A percentile compares a stretch with the other conserved stretches of the same genome.
These are phyloP conservation scores for Paramecium pentaurelia DNA, from an alignment of 73 alveolate species.

Conservation along the genomic window DNA sequence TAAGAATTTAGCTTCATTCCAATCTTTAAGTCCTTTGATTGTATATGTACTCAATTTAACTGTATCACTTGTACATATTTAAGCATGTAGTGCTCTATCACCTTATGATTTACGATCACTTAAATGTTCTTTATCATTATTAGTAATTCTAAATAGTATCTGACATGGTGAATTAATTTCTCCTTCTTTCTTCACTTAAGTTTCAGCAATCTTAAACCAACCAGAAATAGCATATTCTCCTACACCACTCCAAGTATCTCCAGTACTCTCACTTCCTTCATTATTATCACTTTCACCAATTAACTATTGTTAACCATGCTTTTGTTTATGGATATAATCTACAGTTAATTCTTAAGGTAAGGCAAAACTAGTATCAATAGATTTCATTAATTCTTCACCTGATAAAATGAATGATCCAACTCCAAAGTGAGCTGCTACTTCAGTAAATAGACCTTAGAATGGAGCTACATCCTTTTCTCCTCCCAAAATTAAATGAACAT, in stretches of 20 bases:
- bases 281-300: slow-evolving; percentile 18
- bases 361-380: background rate
- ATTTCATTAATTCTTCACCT: background rate
- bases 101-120: slow-evolving; percentile 41
- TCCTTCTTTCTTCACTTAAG: background rate
- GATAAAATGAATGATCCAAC: background rate
- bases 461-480: slow-evolving; percentile 4
- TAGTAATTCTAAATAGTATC: background rate
- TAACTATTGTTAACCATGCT: background rate
- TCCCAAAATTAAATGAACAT: background rate
- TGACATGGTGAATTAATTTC: background rate
- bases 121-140: slow-evolving; percentile 34
- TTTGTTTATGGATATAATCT: background rate
- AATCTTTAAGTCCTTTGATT: background rate
- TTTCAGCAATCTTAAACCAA: slow-evolving; percentile 23
- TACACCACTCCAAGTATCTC: slow-evolving; percentile 40
- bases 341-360: slow-evolving; percentile 25
- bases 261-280: background rate
- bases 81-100: slow-evolving; percentile 45
- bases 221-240: slow-evolving; percentile 46
- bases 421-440: background rate
- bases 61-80: background rate
- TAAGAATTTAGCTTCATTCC: slow-evolving; percentile 50
- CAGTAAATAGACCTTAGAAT: slow-evolving; percentile 10
- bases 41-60: slow-evolving; percentile 35